These are phyloP conservation scores for Ephemerocybe angulata DNA, from an alignment of 768 basidiomycete species.

Conservation along the genomic window DNA sequence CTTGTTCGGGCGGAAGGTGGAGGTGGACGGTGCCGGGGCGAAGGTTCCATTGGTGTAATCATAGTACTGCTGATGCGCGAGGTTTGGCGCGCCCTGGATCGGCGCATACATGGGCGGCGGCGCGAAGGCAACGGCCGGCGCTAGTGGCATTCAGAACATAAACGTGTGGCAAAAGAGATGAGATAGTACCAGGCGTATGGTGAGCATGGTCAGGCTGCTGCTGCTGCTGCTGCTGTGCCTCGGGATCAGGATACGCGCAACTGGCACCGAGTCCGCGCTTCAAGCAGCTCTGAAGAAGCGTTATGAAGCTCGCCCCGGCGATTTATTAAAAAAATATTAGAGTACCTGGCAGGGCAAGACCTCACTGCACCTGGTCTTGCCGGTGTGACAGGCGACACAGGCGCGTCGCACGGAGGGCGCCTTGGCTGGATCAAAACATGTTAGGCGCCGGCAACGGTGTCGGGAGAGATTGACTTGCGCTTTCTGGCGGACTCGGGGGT, in stretches of 20 bases:
- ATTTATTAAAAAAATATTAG: neutral
- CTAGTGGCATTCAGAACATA: conserved; percentile 17
- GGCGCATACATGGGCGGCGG: conserved; percentile 51
- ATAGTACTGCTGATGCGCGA: conserved; percentile 68
- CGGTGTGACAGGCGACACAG: conserved; percentile 76
- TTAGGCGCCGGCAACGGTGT: conserved; percentile 17
- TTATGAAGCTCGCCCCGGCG: conserved; percentile 4
- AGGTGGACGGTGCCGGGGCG: conserved; percentile 65
- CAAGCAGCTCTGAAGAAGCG: conserved; percentile 62
- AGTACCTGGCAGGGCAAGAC: conserved; percentile 75
- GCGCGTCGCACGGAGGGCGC: conserved; percentile 79
- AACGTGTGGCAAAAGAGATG: neutral
- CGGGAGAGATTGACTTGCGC: conserved; percentile 41
- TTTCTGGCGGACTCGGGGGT: conserved; percentile 51
- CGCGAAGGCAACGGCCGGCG: conserved; percentile 38
- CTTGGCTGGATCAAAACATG: conserved; percentile 48
- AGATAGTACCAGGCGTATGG: conserved; percentile 33
- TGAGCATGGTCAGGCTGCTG: conserved; percentile 38
- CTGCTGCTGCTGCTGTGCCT: conserved; percentile 32
- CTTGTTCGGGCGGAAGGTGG: conserved; percentile 77
- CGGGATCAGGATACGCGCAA: conserved; percentile 79
- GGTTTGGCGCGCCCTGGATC: conserved; percentile 41
- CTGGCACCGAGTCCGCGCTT: conserved; percentile 70
- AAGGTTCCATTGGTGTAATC: conserved; percentile 72
- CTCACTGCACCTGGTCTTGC: conserved; percentile 82